These are phyloP conservation scores for Geosiphon pyriformis DNA, from an alignment of 192 early-diverging fungal genomes.

Conservation along the genomic window DNA sequence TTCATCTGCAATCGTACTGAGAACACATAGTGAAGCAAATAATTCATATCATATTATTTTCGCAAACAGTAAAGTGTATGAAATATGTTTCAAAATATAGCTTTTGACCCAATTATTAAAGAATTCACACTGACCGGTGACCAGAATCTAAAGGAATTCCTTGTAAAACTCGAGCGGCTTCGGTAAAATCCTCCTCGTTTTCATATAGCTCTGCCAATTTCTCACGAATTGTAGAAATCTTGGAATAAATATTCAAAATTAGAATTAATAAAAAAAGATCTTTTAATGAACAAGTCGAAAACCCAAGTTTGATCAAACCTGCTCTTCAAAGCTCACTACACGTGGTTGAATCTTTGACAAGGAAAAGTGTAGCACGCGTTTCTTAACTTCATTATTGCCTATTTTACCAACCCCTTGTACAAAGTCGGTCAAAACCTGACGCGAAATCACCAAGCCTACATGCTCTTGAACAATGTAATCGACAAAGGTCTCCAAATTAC, in stretches of 20 bases:
- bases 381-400: slow-evolving; percentile 38
- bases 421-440: slow-evolving; percentile 72
- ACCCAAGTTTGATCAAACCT: slow-evolving; percentile 42
- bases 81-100: not conserved
- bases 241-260: not conserved
- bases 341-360: slow-evolving; percentile 68
- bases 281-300: not conserved
- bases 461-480: slow-evolving; percentile 42
- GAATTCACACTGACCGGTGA: slow-evolving; percentile 47
- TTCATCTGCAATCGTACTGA: slow-evolving; percentile 52
- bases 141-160: slow-evolving; percentile 89
- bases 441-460: slow-evolving; percentile 68
- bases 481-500: slow-evolving; percentile 20
- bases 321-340: slow-evolving; percentile 76
- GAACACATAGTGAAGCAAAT: too few species aligned
- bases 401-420: slow-evolving; percentile 52
- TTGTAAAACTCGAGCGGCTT: slow-evolving; percentile 81
- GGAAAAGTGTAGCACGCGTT: slow-evolving; percentile 57
- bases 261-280: not conserved
- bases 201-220: slow-evolving; percentile 72
- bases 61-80: not conserved
- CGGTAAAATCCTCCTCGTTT: slow-evolving; percentile 69
- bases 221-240: slow-evolving; percentile 69
- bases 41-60: slow-evolving; percentile 6
- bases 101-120: not conserved